Conservation (phyloP, 2,329 filamentous ascomycete genomes). For the Calonectria multiphialidica region DNA sequence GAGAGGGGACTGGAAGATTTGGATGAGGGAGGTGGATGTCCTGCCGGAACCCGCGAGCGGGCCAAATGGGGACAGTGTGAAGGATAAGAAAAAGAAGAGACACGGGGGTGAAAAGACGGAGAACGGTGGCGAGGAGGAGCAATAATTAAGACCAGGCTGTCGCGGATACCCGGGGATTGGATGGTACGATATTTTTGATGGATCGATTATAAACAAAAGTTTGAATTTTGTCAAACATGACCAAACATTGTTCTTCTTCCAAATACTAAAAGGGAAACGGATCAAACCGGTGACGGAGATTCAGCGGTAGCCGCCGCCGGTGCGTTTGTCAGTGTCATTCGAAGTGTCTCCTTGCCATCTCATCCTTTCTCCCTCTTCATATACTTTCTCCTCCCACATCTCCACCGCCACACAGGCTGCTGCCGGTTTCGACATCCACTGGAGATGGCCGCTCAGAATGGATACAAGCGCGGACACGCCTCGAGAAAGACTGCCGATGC, state of each 20-base stretch:
- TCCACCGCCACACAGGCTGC: neutral
- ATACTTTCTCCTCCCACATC: neutral
- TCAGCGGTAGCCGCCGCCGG: neutral
- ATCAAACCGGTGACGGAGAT: neutral
- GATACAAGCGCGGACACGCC: neutral
- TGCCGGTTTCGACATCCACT: too few species aligned
- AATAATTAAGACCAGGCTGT: neutral
- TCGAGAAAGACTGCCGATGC: neutral
- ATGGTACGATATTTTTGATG: neutral
- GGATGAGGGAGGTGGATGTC: conserved; percentile 63
- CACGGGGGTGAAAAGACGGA: conserved; percentile 25
- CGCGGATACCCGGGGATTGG: conserved; percentile 11
- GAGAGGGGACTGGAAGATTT: conserved; percentile 66
- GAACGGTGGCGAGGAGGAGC: conserved; percentile 14
- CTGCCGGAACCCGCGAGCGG: conserved; percentile 33
- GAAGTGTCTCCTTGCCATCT: neutral
- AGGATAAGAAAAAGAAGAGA: conserved; percentile 28
- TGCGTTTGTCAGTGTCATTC: neutral
- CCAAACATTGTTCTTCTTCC: neutral
- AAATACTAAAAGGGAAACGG: neutral
- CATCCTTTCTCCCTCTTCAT: too few species aligned
- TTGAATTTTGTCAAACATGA: neutral
- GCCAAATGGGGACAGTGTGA: conserved; percentile 7
- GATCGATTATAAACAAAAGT: neutral
- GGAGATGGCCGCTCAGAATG: neutral